These are phyloP conservation scores for Buddleja alternifolia DNA, from an alignment of 257 asterid species.

Conservation along the genomic window DNA sequence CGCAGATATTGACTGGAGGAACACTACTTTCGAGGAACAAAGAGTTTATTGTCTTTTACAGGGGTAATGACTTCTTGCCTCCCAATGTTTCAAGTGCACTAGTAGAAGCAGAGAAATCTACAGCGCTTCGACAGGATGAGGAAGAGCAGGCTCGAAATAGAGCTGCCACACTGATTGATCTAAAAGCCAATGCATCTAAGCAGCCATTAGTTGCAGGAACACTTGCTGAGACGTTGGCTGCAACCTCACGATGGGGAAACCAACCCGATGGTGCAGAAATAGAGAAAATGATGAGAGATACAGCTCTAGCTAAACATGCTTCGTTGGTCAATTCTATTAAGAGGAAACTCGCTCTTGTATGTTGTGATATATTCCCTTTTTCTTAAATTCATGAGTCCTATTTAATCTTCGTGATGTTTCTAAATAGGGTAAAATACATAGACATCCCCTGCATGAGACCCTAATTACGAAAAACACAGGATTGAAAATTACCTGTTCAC, in stretches of 20 bases:
- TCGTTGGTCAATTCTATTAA: slow-evolving; percentile 64
- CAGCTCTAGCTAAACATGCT: slow-evolving; percentile 61
- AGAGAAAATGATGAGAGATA: slow-evolving; percentile 80
- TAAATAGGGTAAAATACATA: too few relatives aligned
- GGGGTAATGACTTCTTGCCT: slow-evolving; percentile 92
- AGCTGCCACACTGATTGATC: slow-evolving; percentile 49
- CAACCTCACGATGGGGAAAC: slow-evolving; percentile 78
- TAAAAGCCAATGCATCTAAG: slow-evolving; percentile 39
- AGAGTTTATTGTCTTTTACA: slow-evolving; percentile 84
- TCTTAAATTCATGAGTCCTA: too few relatives aligned
- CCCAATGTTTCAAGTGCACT: slow-evolving; percentile 59
- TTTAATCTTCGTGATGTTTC: too few relatives aligned
- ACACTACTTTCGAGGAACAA: slow-evolving; percentile 88
- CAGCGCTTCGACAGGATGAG: slow-evolving; percentile 61
- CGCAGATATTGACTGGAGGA: slow-evolving; percentile 91
- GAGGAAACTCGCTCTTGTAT: slow-evolving; percentile 71
- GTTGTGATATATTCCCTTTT: slow-evolving; percentile 33
- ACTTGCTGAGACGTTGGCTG: slow-evolving; percentile 89
- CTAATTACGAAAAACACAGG: too few relatives aligned
- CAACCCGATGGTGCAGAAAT: slow-evolving; percentile 52
- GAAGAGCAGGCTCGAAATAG: slow-evolving; percentile 81
- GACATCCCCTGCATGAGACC: too few relatives aligned
- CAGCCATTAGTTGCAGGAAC: slow-evolving; percentile 89
- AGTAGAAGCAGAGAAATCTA: slow-evolving; percentile 58
- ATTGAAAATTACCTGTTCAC: too few relatives aligned